Base-by-base conservation (phyloP, 2,329 filamentous ascomycete genomes). In the Fusarium chlamydosporum region DNA sequence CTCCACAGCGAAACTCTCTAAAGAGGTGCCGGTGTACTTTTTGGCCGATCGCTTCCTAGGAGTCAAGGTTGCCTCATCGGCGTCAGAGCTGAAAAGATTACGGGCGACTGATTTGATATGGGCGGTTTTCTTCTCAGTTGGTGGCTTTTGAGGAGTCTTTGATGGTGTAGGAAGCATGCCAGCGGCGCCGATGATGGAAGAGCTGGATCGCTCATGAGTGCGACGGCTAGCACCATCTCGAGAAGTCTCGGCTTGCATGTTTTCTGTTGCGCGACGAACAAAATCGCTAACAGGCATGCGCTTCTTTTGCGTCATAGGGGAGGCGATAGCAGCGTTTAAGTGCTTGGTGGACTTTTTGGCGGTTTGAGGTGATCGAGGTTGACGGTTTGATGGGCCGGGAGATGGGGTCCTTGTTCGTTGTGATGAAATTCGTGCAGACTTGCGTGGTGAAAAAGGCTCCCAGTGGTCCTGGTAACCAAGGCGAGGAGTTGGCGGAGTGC, bases 131-230 rank as follows among this genome's bases (percentile, higher is more conserved):
- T 86, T 82, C 72, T 82, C 81, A 18, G 82, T 82, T 2, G 84
- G 83, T 46, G 85, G 83, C 82, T 91, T 92, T 78, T 86, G 85
- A 4, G 89, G 92, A 4, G 92, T 95, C 82, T 94, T 94, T 68
- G 89, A 86, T 3, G 92, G 92, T 4, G 92, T 95, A 16, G 91
- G 91, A 45, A 94, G 86, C 85, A 92, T 91, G 67, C 82, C 84
- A 56, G 78, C 73, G 56, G 76, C 72, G 56, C 79, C 79, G 18
- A 80, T 74, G 48, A 78, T 48, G 46, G 78, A 69, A 27, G 71
- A 64, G 42, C 65, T 55, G 40, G 77, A 74, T 35, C 72, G 67
- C 56, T 78, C 77, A 43, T 75, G 71, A 20, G 80, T 73, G 37
- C 80, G 81, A 7, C 83, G 77, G n/a, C 79, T 77, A 15, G 78